These are phyloP conservation scores for Pseudopediastrum boryanum DNA, from an alignment of 139 green algal genomes.

Conservation along the genomic window DNA sequence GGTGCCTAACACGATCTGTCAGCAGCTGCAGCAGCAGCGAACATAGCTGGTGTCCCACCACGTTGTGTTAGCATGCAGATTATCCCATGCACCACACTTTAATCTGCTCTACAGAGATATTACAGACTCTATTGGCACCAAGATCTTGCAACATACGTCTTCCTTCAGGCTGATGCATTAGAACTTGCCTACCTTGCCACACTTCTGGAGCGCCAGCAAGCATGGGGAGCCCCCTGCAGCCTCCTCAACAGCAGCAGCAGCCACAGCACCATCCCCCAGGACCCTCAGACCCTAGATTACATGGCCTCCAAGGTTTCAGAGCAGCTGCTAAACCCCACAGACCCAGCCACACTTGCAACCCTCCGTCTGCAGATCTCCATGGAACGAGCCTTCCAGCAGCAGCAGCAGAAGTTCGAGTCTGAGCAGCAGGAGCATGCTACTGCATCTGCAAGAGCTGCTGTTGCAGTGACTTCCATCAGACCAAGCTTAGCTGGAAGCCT, in stretches of 20 bases:
- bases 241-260: neutral
- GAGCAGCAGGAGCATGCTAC: slow-evolving; percentile 50
- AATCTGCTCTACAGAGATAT: too few relatives aligned
- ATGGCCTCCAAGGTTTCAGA: too few relatives aligned
- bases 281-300: too few relatives aligned
- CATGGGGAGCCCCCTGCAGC: neutral
- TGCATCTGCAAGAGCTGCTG: slow-evolving; percentile 28
- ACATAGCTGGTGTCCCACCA: too few relatives aligned
- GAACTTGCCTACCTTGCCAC: slow-evolving; percentile 19
- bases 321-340: neutral
- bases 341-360: neutral
- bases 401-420: slow-evolving; percentile 47
- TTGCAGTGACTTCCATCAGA: neutral
- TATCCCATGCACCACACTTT: too few relatives aligned
- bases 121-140: too few relatives aligned
- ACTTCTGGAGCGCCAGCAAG: neutral
- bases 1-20: too few relatives aligned
- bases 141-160: too few relatives aligned
- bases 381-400: slow-evolving; percentile 51
- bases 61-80: too few relatives aligned
- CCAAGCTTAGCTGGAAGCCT: neutral
- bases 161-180: slow-evolving; percentile 5
- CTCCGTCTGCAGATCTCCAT: slow-evolving; percentile 52
- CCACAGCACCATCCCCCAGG: neutral
- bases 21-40: too few relatives aligned